Percentiles rank a stretch among this genome's conserved stretches.
phyloP scores from a whole-genome alignment of 257 asterid genomes.

The Eucommia ulmoides region DNA sequence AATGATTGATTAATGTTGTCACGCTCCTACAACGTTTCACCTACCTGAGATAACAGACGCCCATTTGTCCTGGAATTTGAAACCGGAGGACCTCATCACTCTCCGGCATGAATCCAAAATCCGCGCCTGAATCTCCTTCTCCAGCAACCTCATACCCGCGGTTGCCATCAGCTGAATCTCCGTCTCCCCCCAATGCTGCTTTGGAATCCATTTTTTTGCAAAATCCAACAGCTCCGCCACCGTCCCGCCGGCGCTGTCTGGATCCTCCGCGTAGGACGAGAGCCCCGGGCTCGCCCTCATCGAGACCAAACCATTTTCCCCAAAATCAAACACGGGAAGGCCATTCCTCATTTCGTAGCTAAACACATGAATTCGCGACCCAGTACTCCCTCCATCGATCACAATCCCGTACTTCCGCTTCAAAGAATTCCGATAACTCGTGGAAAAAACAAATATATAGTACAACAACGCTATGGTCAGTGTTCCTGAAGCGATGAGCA shows the following conservation, averaged over 20 bases:
- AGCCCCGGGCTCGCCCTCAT: conserved; percentile 90
- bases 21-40: no score
- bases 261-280: conserved; percentile 52
- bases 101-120: conserved; percentile 64
- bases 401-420: conserved; percentile 50
- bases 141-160: conserved; percentile 88
- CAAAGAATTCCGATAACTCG: conserved; percentile 3
- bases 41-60: conserved; percentile 80
- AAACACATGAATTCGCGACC: conserved; percentile 85
- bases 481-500: conserved; percentile 29
- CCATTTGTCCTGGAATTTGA: conserved; percentile 73
- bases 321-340: conserved; percentile 48
- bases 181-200: conserved; percentile 51
- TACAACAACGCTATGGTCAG: conserved; percentile 23
- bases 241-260: conserved; percentile 41
- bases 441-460: conserved; percentile 40
- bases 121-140: conserved; percentile 43
- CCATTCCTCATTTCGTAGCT: conserved; percentile 49
- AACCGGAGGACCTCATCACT: conserved; percentile 56
- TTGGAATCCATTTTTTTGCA: conserved; percentile 67
- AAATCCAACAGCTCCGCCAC: conserved; percentile 64
- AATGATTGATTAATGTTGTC: background rate
- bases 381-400: conserved; percentile 98
- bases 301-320: conserved; percentile 53
- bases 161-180: conserved; percentile 88